These are phyloP conservation scores for Plantago coronopus DNA, from an alignment of 305 asterid genomes.

Conservation along the genomic window DNA sequence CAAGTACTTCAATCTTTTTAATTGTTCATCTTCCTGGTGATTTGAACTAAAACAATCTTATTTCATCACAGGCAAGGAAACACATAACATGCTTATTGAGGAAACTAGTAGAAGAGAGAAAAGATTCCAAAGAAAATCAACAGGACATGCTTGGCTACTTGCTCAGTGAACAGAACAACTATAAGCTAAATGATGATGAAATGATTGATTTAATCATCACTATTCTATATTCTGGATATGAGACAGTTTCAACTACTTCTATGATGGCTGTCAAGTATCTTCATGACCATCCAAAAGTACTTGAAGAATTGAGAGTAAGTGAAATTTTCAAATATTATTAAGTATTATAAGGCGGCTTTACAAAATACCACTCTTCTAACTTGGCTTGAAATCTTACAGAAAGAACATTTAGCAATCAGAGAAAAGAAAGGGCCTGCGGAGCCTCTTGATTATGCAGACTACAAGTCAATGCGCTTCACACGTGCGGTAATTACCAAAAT, in stretches of 20 bases:
- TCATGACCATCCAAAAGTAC: slow-evolving; percentile 89
- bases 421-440: slow-evolving; percentile 68
- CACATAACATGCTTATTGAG: slow-evolving; percentile 54
- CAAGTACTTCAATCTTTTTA: background rate
- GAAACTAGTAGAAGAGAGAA: slow-evolving; percentile 63
- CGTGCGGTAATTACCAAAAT: slow-evolving; percentile 58
- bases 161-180: slow-evolving; percentile 49
- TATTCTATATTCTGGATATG: slow-evolving; percentile 87
- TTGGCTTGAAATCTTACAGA: slow-evolving; percentile 37
- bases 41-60: slow-evolving; percentile 5
- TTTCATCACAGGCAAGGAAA: slow-evolving; percentile 62
- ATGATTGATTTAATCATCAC: slow-evolving; percentile 88
- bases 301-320: slow-evolving; percentile 79
- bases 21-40: background rate
- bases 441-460: slow-evolving; percentile 77
- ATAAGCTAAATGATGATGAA: slow-evolving; percentile 74
- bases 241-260: slow-evolving; percentile 90
- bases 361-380: slow-evolving; percentile 17
- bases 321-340: slow-evolving; percentile 12
- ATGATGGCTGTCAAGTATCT: slow-evolving; percentile 99
- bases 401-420: slow-evolving; percentile 87
- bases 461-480: slow-evolving; percentile 85
- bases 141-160: slow-evolving; percentile 79
- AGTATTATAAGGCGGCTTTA: slow-evolving; percentile 17
- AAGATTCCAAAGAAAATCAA: slow-evolving; percentile 41